Evolutionary conservation across 805 yeast species (phyloP).

Genomic region (Metschnikowia amazonensis): DNA sequence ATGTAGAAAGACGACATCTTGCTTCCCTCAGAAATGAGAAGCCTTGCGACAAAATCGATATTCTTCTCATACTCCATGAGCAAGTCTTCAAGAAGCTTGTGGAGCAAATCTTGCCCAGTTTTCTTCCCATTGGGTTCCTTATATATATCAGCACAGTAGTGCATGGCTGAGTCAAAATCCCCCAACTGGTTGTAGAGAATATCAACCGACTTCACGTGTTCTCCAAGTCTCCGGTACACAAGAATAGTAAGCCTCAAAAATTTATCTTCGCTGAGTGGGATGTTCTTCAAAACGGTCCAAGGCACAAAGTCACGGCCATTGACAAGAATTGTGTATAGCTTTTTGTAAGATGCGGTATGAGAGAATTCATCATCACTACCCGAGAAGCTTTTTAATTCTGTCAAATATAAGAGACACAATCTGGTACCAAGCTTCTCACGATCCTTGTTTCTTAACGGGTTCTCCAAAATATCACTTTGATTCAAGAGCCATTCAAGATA

Average conservation of each 20-base stretch:
- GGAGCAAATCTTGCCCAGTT: constrained; percentile 45
- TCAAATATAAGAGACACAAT: constrained; percentile 31
- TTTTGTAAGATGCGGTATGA: constrained; percentile 23
- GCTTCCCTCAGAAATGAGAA: constrained; percentile 44
- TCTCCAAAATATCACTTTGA: constrained; percentile 32
- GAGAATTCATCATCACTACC: constrained; percentile 11
- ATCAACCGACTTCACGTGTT: constrained; percentile 60
- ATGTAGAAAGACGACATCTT: constrained; percentile 45
- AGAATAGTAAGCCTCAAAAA: constrained; percentile 49
- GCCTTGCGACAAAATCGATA: constrained; percentile 35
- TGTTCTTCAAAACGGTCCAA: constrained; percentile 31
- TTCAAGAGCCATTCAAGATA: constrained; percentile 46
- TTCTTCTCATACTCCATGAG: constrained; percentile 38
- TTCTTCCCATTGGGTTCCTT: constrained; percentile 26
- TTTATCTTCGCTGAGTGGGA: constrained; percentile 30
- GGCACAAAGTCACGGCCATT: constrained; percentile 33
- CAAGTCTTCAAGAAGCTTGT: constrained; percentile 46
- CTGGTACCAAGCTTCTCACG: constrained; percentile 33
- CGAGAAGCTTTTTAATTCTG: constrained; percentile 18
- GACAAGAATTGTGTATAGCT: constrained; percentile 32
- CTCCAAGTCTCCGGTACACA: constrained; percentile 55
- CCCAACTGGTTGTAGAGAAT: constrained; percentile 55
- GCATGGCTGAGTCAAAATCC: constrained; percentile 55
- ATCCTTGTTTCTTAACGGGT: constrained; percentile 13
- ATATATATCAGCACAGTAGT: constrained; percentile 54